Evolutionary conservation across 2,329 filamentous ascomycete genomes (phyloP).

Genomic region (Nothomitra cinnamomea): DNA sequence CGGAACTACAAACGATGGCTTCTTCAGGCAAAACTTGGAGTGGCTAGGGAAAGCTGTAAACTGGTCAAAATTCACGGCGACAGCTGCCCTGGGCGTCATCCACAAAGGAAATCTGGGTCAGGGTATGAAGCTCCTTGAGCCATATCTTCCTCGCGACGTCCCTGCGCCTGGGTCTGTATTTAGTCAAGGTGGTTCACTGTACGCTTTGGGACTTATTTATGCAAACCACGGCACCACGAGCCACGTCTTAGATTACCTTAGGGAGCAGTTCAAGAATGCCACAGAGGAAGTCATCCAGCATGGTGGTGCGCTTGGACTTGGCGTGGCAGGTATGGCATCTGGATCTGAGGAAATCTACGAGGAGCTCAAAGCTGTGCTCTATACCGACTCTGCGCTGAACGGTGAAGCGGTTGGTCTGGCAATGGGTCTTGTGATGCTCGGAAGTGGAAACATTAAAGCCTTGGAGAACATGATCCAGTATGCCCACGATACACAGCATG

Average conservation of each 20-base stretch:
- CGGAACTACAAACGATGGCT: constrained; percentile 93
- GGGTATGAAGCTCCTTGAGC: constrained; percentile 81
- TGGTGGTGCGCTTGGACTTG: constrained; percentile 83
- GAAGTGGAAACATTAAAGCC: constrained; percentile 87
- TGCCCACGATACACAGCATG: constrained; percentile 92
- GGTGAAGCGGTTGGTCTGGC: constrained; percentile 89
- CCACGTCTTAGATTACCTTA: constrained; percentile 63
- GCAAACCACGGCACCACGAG: constrained; percentile 79
- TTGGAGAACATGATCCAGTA: constrained; percentile 96
- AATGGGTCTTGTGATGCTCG: constrained; percentile 97
- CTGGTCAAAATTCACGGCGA: constrained; percentile 98
- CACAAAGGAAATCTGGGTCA: constrained; percentile 90
- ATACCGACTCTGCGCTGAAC: constrained; percentile 87
- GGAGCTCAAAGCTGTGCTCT: constrained; percentile 74
- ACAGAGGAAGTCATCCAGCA: constrained; percentile 92
- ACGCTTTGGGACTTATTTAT: constrained; percentile 89
- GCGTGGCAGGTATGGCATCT: constrained; percentile 94
- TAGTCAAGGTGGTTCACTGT: constrained; percentile 89
- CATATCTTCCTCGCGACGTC: constrained; percentile 71
- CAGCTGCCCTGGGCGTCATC: constrained; percentile 87
- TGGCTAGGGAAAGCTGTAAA: constrained; percentile 98
- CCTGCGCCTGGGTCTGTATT: constrained; percentile 74
- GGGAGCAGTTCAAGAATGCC: constrained; percentile 54
- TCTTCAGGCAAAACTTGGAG: constrained; percentile 94
- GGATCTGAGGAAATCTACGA: constrained; percentile 83